Conservation (phyloP, 192 early-diverging fungal species). For the Kickxella alabastrina region DNA sequence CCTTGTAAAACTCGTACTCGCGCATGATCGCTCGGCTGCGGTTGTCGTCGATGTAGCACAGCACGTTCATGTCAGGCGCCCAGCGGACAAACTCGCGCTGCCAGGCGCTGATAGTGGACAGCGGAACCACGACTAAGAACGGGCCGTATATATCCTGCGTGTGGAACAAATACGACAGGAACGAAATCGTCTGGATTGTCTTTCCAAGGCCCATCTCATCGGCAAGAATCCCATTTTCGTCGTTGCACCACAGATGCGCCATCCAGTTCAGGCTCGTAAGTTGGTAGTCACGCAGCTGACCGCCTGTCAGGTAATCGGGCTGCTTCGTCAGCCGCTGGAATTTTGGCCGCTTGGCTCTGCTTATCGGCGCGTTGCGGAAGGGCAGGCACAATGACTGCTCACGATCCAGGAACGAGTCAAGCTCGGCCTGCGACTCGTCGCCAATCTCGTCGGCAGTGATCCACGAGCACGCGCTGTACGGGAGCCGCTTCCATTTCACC, state of each 20-base stretch:
- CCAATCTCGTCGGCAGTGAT: constrained; percentile 68
- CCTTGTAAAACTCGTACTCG: constrained; percentile 89
- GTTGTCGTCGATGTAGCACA: constrained; percentile 86
- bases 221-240: constrained; percentile 95
- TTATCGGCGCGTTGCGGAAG: constrained; percentile 54
- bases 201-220: constrained; percentile 97
- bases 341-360: constrained; percentile 61
- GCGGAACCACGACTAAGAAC: constrained; percentile 91
- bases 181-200: constrained; percentile 94
- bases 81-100: constrained; percentile 92
- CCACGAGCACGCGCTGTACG: constrained; percentile 90
- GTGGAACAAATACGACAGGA: constrained; percentile 87
- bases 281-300: constrained; percentile 94
- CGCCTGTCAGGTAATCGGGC: constrained; percentile 78
- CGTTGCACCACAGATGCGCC: constrained; percentile 89
- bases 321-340: constrained; percentile 77
- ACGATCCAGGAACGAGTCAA: constrained; percentile 83
- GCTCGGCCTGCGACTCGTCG: constrained; percentile 71
- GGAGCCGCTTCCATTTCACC: constrained; percentile 86
- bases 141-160: constrained; percentile 83
- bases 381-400: constrained; percentile 71
- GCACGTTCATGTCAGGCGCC: constrained; percentile 91
- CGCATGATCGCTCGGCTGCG: constrained; percentile 80
- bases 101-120: constrained; percentile 95
- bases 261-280: constrained; percentile 95